Base-by-base conservation (phyloP, 2,329 filamentous ascomycete species). In the Gaeumannomyces tritici region DNA sequence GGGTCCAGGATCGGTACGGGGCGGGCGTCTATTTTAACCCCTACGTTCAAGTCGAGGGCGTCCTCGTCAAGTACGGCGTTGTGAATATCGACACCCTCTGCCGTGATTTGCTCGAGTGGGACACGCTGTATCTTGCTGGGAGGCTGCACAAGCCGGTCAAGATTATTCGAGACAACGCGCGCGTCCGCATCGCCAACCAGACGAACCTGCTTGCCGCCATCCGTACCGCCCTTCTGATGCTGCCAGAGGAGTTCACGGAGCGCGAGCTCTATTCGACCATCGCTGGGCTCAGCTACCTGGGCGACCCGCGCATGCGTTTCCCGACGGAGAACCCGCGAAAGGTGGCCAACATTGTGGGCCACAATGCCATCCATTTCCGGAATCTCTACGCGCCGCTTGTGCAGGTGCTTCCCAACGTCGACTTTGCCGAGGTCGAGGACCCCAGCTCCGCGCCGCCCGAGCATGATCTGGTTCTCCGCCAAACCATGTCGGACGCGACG, bases 11-110 rank as follows among this genome's bases (percentile, higher is more conserved):
- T 70, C 83, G 80, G 66, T 90, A 89, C 78, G 95, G 95, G 55
- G 95, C 95, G 0, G 96, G 95, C 8, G 91, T 97, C 54, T 99
- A 99, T 76, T 99, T 97, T 78, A 96, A 99, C 70, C 93, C 95
- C 0, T 97, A 93, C 73, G 86, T 99, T 59, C 93, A 90, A 2
- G 88, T 98, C 64, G 96, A 98, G 70, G 96, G 95, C 55, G 96
- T 92, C 65, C 82, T 98, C 70, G 95, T 99, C 75, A 99, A 99
- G 76, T 99, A 99, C 70, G 95, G 93, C 26, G 95, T 99, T 27
- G 96, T 97, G 56, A 96, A 96, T 70, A 83, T 98, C 67, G 88
- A 96, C 71, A 97, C 93, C 3, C 80, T 99, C 21, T 93, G 91
- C 69, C 83, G 82, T 55, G 95, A 99, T 72, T 83, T 99, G 28